Evolutionary conservation across 441 rosid species (phyloP), one percentile per base, ranked within the genome.

Genomic region (Gossypium gossypioides): DNA sequence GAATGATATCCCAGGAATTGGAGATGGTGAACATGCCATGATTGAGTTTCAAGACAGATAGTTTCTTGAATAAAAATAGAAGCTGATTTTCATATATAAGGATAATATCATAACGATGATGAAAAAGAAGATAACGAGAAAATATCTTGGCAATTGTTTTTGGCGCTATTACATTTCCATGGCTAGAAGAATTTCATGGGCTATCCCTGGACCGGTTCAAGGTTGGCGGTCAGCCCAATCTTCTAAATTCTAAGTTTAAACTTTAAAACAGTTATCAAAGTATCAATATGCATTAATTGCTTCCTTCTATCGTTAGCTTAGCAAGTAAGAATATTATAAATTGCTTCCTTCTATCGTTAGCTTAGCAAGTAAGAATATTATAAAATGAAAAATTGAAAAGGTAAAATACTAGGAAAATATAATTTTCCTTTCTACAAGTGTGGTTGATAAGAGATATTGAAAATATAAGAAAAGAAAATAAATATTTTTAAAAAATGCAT

Each of bases 1-100:
- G 80, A 85, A 83, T 72, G 85, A 78, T 13, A 81, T 50, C 3
- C 91, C 87, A 75, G 85, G 83, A 59, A 88, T 65, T 74, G 89
- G 76, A 77, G 80, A 55, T 21, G 83, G 83, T 32, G 79, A 78
- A 74, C 73, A 77, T 32, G 91, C 74, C 90, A 88, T 86, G 54
- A 74, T 50, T 42, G 71, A 44, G 71, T 22, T 18, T 25, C 37
- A 18, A 60, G 51, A 0, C 22, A 34, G 21, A 40, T 7, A 15
- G 15, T 57, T 50, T 40, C 10, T n/a, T 15, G 6, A 37, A 37
- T 13, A n/a, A 12, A 56, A 18, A 9, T 2, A 44, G 46, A 44
- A 13, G 4, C 25, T 15, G 56, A 67, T 67, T 34, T 8, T 16
- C 37, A 27, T n/a, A 21, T 64, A 6, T 15, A 67, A 22, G 60